Evolutionary conservation across 768 basidiomycete genomes (phyloP).

Genomic region (Rhizopogon vesiculosus): DNA sequence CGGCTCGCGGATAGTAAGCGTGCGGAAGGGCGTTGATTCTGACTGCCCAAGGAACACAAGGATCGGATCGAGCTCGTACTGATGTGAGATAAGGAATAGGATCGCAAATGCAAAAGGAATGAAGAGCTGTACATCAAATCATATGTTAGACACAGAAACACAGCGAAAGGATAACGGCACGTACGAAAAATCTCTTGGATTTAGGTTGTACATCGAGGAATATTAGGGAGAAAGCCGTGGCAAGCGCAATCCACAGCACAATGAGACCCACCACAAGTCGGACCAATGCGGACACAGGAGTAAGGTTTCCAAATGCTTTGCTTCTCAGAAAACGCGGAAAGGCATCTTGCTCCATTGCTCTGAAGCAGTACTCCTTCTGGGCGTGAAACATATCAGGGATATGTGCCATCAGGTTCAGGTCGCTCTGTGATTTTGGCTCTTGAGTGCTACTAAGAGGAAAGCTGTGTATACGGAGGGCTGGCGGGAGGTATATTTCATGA

Average conservation of each 20-base stretch:
- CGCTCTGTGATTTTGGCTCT: constrained; percentile 64
- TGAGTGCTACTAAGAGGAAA: constrained; percentile 80
- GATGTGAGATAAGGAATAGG: constrained; percentile 90
- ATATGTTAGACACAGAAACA: background rate
- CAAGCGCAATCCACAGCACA: constrained; percentile 92
- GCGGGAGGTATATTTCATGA: constrained; percentile 97
- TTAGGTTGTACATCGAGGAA: constrained; percentile 94
- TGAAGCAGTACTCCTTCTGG: constrained; percentile 97
- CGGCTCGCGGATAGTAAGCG: constrained; percentile 85
- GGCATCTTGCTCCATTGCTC: constrained; percentile 93
- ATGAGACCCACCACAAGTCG: constrained; percentile 82
- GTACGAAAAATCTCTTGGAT: constrained; percentile 89
- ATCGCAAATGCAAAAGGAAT: constrained; percentile 88
- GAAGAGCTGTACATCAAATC: constrained; percentile 63
- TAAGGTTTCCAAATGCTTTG: constrained; percentile 98
- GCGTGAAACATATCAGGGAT: constrained; percentile 96
- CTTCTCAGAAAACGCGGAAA: constrained; percentile 92
- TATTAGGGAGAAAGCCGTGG: constrained; percentile 84
- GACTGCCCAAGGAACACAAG: constrained; percentile 92
- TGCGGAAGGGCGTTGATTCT: constrained; percentile 96
- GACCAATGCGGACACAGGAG: constrained; percentile 84
- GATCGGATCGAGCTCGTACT: constrained; percentile 95
- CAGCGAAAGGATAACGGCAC: constrained; percentile 29
- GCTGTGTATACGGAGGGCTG: constrained; percentile 82
- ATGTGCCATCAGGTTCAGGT: constrained; percentile 76